Percentiles rank a stretch among this genome's conserved stretches.
phyloP scores from a whole-genome alignment of 805 yeast species.

The Wickerhamiella spandovensis region DNA sequence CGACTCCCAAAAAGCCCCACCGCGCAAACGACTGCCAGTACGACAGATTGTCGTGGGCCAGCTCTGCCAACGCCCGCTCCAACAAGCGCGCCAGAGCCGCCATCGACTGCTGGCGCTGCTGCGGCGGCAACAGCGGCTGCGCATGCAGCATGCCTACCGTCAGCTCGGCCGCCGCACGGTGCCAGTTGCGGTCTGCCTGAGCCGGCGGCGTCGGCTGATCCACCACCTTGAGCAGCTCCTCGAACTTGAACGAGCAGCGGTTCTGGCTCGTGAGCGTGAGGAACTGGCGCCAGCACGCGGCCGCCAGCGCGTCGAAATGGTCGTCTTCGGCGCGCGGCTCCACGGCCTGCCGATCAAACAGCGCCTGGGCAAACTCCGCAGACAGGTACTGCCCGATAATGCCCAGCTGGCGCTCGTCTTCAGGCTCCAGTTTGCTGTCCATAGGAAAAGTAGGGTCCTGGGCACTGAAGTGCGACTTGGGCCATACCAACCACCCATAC shows the following conservation, averaged over 20 bases:
- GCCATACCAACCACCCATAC: slow-evolving; percentile 72
- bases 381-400: neutral
- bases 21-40: slow-evolving; percentile 68
- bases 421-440: neutral
- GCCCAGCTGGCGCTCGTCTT: neutral
- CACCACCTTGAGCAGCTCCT: slow-evolving; percentile 41
- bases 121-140: slow-evolving; percentile 1
- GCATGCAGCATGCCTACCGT: slow-evolving; percentile 9
- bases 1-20: slow-evolving; percentile 54
- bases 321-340: slow-evolving; percentile 43
- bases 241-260: slow-evolving; percentile 31
- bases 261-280: slow-evolving; percentile 36
- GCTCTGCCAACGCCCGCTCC: slow-evolving; percentile 34
- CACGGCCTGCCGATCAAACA: slow-evolving; percentile 39
- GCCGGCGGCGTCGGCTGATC: slow-evolving; percentile 33
- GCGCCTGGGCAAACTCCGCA: slow-evolving; percentile 14
- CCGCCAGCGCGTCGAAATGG: slow-evolving; percentile 52
- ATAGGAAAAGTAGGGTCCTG: slow-evolving; percentile 21
- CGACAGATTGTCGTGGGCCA: slow-evolving; percentile 58
- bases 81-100: neutral
- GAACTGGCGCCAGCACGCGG: slow-evolving; percentile 40
- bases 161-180: slow-evolving; percentile 62
- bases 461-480: slow-evolving; percentile 21
- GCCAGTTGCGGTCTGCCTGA: slow-evolving; percentile 58
- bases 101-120: neutral